These are phyloP conservation scores for Eucalyptus pumila DNA, from an alignment of 345 rosid genomes.

Conservation along the genomic window DNA sequence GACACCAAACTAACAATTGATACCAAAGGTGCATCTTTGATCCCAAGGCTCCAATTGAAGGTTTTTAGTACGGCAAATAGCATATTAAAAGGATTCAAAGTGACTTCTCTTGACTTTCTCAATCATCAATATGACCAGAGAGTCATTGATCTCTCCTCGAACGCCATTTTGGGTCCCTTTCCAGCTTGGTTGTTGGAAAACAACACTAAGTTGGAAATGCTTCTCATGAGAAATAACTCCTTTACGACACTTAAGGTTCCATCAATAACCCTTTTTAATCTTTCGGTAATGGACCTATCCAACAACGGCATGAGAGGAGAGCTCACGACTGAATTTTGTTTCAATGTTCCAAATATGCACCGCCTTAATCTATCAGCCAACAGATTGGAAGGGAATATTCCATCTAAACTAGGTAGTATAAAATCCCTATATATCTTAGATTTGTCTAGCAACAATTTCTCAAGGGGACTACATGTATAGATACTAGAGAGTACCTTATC, in stretches of 20 bases:
- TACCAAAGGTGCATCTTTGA: neutral
- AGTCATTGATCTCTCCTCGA: neutral
- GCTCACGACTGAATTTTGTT: neutral
- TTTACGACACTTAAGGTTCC: neutral
- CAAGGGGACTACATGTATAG: neutral
- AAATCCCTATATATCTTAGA: neutral
- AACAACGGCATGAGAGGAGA: neutral
- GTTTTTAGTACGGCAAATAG: neutral
- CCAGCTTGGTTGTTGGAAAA: neutral
- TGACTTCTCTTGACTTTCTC: neutral
- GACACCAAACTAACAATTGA: neutral
- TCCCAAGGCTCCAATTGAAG: neutral
- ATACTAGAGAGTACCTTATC: neutral
- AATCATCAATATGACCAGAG: neutral
- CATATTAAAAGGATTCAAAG: neutral
- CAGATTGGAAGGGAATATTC: neutral
- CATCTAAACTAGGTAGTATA: neutral
- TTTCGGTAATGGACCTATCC: neutral
- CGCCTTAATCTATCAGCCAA: neutral
- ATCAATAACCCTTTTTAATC: neutral
- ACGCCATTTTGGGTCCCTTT: neutral
- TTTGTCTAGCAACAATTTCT: neutral
- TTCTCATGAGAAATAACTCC: neutral
- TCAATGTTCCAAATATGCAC: neutral
- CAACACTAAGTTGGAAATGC: neutral